phyloP scores from a whole-genome alignment of 805 yeast species.

The Cephaloascus fragrans region DNA sequence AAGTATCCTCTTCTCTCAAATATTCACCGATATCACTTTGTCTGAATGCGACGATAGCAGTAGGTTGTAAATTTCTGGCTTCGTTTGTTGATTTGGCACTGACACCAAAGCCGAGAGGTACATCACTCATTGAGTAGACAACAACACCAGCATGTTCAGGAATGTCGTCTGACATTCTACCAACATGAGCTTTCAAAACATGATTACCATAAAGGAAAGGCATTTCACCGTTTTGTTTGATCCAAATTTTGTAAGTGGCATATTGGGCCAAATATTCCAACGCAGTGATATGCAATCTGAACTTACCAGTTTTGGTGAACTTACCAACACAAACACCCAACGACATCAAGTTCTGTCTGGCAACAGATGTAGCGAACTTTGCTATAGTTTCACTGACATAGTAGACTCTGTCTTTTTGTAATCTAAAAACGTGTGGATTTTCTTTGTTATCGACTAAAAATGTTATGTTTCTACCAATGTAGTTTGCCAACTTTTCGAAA shows the following conservation, averaged over 20 bases:
- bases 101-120: constrained; percentile 93
- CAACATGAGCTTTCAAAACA: constrained; percentile 91
- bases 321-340: constrained; percentile 91
- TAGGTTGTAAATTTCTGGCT: constrained; percentile 81
- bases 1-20: constrained; percentile 93
- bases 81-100: constrained; percentile 87
- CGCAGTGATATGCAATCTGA: constrained; percentile 90
- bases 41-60: constrained; percentile 90
- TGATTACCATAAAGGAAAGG: constrained; percentile 96
- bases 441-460: constrained; percentile 75
- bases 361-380: constrained; percentile 80
- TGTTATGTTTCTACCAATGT: constrained; percentile 92
- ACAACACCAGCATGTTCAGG: constrained; percentile 97
- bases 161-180: constrained; percentile 93
- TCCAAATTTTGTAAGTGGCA: constrained; percentile 94
- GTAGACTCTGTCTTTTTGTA: constrained; percentile 94
- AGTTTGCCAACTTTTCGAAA: constrained; percentile 91
- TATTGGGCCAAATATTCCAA: constrained; percentile 72
- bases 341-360: constrained; percentile 86
- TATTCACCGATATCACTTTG: constrained; percentile 98
- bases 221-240: constrained; percentile 96
- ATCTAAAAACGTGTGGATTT: constrained; percentile 88
- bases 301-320: constrained; percentile 95
- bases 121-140: constrained; percentile 83
- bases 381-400: constrained; percentile 80